phyloP scores from a whole-genome alignment of 495 filamentous ascomycete species.

The Penicillium atrosanguineum region DNA sequence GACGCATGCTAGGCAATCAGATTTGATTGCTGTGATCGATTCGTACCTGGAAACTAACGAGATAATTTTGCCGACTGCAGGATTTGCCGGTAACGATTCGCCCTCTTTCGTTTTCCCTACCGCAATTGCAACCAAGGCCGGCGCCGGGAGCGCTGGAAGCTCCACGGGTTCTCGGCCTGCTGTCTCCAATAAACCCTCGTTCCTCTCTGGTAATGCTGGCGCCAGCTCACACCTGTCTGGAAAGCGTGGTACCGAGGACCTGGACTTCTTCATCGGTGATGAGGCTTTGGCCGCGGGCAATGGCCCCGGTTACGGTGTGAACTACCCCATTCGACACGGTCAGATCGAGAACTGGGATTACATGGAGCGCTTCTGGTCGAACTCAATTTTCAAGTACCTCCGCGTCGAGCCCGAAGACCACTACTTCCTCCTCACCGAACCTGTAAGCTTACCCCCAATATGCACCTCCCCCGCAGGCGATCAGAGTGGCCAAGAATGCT shows the following conservation, averaged over 20 bases:
- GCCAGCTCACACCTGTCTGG: constrained; percentile 74
- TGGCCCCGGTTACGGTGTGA: constrained; percentile 90
- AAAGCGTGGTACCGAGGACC: constrained; percentile 94
- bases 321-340: constrained; percentile 96
- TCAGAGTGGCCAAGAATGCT: constrained; percentile 13
- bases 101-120: constrained; percentile 99
- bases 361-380: constrained; percentile 99
- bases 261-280: constrained; percentile 99
- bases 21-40: neutral
- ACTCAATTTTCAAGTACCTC: constrained; percentile 99
- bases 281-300: constrained; percentile 81
- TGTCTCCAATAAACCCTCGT: constrained; percentile 90
- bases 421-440: constrained; percentile 95
- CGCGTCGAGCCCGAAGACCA: constrained; percentile 98
- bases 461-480: constrained; percentile 1
- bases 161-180: constrained; percentile 84
- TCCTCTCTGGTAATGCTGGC: constrained; percentile 87
- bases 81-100: constrained; percentile 98
- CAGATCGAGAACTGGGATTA: constrained; percentile 99
- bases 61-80: constrained; percentile 42
- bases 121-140: constrained; percentile 92
- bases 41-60: constrained; percentile 25
- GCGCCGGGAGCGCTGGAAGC: constrained; percentile 63
- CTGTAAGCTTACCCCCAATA: constrained; percentile 54
- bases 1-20: constrained; percentile 6